These are phyloP conservation scores for Colletotrichum lini DNA, from an alignment of 2,329 filamentous ascomycete genomes.

Conservation along the genomic window DNA sequence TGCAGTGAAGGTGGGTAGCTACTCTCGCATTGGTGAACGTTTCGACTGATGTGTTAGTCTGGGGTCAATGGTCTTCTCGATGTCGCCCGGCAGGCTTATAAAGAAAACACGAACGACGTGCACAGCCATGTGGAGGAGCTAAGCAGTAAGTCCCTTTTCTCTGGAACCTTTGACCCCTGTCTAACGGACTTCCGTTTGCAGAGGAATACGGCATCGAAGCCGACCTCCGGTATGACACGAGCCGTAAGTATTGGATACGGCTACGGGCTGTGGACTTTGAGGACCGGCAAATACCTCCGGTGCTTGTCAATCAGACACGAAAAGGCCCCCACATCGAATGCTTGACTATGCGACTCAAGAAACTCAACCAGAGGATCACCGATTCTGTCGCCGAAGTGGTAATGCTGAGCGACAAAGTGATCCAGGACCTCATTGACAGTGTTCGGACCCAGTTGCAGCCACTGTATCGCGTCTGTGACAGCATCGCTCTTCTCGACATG, in stretches of 20 bases:
- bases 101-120: conserved; percentile 86
- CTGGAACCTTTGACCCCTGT: fast-evolving
- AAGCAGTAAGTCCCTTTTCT: conserved; percentile 63
- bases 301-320: conserved; percentile 83
- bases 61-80: conserved; percentile 90
- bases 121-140: conserved; percentile 79
- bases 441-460: conserved; percentile 79
- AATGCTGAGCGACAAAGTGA: conserved; percentile 82
- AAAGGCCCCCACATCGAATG: conserved; percentile 87
- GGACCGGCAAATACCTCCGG: conserved; percentile 69
- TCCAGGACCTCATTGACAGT: conserved; percentile 79
- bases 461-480: conserved; percentile 89
- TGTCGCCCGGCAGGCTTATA: conserved; percentile 89
- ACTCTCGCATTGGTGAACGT: background rate
- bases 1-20: conserved; percentile 77
- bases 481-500: conserved; percentile 90
- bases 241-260: conserved; percentile 84
- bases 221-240: conserved; percentile 81
- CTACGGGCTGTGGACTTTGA: conserved; percentile 75
- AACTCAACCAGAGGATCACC: conserved; percentile 82
- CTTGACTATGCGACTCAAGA: conserved; percentile 87
- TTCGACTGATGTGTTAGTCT: conserved; percentile 61
- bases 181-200: conserved; percentile 46
- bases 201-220: conserved; percentile 71
- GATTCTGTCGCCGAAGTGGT: conserved; percentile 89